Evolutionary conservation across 495 filamentous ascomycete genomes (phyloP).

Genomic region (Cladorrhinum samala): DNA sequence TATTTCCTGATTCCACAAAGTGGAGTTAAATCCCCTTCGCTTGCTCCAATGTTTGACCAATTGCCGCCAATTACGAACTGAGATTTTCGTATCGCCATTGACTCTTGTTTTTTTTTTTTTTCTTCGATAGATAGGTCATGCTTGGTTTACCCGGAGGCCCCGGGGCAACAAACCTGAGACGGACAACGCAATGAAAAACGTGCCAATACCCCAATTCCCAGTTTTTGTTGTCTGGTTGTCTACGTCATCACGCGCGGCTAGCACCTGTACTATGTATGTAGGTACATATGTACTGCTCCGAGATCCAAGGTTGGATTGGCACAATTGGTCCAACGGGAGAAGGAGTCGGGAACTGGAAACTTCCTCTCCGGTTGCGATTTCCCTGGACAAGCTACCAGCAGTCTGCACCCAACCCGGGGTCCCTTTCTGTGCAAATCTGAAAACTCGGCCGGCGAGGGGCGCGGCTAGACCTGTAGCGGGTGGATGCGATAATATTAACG

Average conservation of each 20-base stretch:
- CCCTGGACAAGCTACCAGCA: no score
- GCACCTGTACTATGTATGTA: no score
- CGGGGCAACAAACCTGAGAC: background rate
- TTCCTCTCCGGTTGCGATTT: no score
- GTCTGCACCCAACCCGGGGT: background rate
- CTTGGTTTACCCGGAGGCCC: background rate
- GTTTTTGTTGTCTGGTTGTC: background rate
- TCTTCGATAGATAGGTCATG: no score
- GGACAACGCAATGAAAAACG: no score
- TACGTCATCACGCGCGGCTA: no score
- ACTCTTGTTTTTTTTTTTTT: background rate
- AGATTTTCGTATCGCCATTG: background rate
- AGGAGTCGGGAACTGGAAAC: background rate
- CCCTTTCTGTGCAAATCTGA: background rate
- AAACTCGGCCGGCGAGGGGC: background rate
- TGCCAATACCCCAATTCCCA: background rate
- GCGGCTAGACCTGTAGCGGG: background rate
- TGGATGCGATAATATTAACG: background rate
- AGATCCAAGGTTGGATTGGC: background rate
- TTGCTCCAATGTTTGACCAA: background rate
- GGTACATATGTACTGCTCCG: no score
- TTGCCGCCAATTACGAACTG: background rate
- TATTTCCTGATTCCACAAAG: background rate
- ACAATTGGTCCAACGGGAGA: no score
- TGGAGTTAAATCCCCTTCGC: slow-evolving; percentile 1